phyloP scores from a whole-genome alignment of 495 filamentous ascomycete genomes.

The Amniculicola lignicola region DNA sequence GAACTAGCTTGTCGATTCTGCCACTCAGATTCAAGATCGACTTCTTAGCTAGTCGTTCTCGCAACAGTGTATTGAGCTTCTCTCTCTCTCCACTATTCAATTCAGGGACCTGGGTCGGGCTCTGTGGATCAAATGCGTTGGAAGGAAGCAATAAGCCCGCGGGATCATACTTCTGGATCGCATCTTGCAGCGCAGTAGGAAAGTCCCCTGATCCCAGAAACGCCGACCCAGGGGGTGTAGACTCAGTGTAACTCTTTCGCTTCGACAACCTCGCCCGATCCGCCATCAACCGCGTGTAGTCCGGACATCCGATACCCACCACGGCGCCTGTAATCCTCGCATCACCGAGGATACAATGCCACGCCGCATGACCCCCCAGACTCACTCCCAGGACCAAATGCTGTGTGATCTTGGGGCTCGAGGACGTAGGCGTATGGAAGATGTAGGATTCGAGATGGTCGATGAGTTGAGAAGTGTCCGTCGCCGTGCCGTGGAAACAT shows the following conservation, averaged over 20 bases:
- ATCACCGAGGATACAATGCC: constrained; percentile 76
- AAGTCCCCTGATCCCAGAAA: constrained; percentile 78
- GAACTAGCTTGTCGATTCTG: constrained; percentile 77
- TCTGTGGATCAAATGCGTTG: background rate
- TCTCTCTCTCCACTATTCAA: constrained; percentile 30
- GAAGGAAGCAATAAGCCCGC: constrained; percentile 47
- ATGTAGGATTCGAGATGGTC: constrained; percentile 73
- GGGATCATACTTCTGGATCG: constrained; percentile 64
- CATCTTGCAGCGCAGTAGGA: constrained; percentile 60
- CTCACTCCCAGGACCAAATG: constrained; percentile 79
- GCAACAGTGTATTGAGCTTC: constrained; percentile 46
- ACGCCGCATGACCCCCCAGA: constrained; percentile 84
- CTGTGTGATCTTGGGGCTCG: constrained; percentile 56
- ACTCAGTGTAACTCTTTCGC: constrained; percentile 56
- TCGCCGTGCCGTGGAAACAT: constrained; percentile 66
- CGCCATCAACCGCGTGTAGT: constrained; percentile 73
- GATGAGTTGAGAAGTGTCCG: constrained; percentile 68
- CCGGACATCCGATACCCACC: constrained; percentile 82
- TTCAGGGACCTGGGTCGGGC: constrained; percentile 31
- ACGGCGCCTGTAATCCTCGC: constrained; percentile 71
- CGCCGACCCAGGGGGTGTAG: constrained; percentile 52
- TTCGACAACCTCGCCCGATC: constrained; percentile 76
- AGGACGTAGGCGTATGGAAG: constrained; percentile 54
- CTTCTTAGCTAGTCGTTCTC: constrained; percentile 63
- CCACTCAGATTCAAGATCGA: constrained; percentile 75